Evolutionary conservation across 108 stramenopile genomes (phyloP).

Genomic region (Aurantiochytrium sp.): DNA sequence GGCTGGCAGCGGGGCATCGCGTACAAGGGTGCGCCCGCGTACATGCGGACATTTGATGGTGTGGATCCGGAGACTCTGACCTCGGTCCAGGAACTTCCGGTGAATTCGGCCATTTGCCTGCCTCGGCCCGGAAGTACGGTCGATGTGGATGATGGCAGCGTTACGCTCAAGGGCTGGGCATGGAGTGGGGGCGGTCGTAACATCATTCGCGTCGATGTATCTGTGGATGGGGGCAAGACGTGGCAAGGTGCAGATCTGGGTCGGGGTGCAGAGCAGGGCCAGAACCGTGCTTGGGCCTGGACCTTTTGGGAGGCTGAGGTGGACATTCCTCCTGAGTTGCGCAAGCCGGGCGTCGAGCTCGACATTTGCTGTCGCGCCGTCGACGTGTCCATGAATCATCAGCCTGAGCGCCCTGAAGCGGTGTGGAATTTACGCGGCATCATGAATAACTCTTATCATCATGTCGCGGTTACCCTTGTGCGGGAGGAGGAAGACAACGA

Average conservation of each 20-base stretch:
- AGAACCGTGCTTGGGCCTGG: constrained; percentile 46
- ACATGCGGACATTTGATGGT: constrained; percentile 29
- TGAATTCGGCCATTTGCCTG: constrained; percentile 49
- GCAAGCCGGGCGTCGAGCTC: constrained; percentile 18
- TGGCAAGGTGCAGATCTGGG: constrained; percentile 54
- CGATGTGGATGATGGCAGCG: constrained; percentile 21
- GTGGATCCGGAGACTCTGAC: constrained; percentile 43
- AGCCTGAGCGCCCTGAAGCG: constrained; percentile 60
- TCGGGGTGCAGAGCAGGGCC: constrained; percentile 32
- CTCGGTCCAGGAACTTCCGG: constrained; percentile 58
- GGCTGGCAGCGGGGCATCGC: constrained; percentile 55
- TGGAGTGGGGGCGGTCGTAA: constrained; percentile 64
- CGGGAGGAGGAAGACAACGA: no score
- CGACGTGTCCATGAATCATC: constrained; percentile 60
- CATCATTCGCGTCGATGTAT: constrained; percentile 71
- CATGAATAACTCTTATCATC: constrained; percentile 57
- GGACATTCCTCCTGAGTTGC: constrained; percentile 10
- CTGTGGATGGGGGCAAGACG: constrained; percentile 66
- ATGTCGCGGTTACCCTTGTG: background rate
- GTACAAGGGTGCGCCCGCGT: constrained; percentile 31
- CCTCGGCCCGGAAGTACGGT: constrained; percentile 32
- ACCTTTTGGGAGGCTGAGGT: constrained; percentile 50
- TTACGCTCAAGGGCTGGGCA: constrained; percentile 65
- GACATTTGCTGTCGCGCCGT: constrained; percentile 62
- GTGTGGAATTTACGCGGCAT: constrained; percentile 73